A percentile compares a stretch with the other conserved stretches of the same genome.
These are phyloP conservation scores for Blumeria hordei DNA, from an alignment of 2,329 filamentous ascomycete genomes.

Conservation along the genomic window DNA sequence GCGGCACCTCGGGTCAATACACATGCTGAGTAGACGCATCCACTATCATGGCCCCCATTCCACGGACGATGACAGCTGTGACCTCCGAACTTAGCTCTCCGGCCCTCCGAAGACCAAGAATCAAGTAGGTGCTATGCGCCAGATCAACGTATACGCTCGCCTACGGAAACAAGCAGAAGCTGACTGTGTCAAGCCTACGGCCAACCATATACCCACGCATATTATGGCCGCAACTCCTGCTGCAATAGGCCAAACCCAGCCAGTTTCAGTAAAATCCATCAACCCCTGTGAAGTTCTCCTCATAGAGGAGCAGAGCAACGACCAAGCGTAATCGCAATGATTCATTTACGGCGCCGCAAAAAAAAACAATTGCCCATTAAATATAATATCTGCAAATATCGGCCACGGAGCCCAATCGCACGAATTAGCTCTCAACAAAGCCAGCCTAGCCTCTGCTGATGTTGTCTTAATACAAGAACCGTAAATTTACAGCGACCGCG, in stretches of 20 bases:
- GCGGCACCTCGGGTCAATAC: neutral
- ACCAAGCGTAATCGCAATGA: neutral
- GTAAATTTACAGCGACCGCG: neutral
- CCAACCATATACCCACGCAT: too few relatives aligned
- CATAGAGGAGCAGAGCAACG: neutral
- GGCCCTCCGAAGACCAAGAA: neutral
- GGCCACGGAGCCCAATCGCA: neutral
- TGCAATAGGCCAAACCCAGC: too few relatives aligned
- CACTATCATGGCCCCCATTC: neutral
- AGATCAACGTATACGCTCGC: neutral
- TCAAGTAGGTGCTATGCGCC: neutral
- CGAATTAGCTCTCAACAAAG: neutral
- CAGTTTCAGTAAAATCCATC: too few relatives aligned
- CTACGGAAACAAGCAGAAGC: neutral
- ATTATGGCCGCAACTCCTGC: too few relatives aligned
- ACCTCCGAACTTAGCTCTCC: neutral
- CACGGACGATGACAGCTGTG: neutral
- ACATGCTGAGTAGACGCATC: neutral
- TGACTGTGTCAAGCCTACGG: neutral
- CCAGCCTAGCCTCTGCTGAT: neutral
- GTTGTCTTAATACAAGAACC: neutral
- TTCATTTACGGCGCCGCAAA: too few relatives aligned
- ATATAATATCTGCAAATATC: neutral
- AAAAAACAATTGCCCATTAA: neutral
- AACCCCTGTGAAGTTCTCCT: neutral